Evolutionary conservation across 164 flowering plant species (phyloP).

Genomic region (Litsea cubeba): DNA sequence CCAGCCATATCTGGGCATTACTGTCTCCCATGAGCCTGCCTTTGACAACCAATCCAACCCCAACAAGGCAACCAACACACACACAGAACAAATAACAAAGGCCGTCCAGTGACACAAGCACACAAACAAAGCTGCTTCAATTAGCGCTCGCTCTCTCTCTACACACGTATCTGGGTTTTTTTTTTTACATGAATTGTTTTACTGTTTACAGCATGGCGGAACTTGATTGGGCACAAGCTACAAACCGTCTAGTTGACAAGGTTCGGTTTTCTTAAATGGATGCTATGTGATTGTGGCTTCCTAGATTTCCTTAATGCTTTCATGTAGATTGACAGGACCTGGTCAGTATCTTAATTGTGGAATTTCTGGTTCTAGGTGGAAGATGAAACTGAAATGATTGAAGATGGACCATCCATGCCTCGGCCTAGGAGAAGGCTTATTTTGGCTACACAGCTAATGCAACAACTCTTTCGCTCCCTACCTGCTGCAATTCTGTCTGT

Average conservation of each 20-base stretch:
- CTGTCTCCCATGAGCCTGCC: neutral
- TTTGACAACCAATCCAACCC: neutral
- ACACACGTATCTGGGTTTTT: neutral
- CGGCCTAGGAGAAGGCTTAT: conserved; percentile 63
- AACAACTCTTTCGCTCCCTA: conserved; percentile 57
- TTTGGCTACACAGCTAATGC: conserved; percentile 71
- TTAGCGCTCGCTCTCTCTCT: neutral
- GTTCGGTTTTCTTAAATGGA: conserved; percentile 23
- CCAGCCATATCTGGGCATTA: too few species aligned
- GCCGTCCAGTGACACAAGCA: too few species aligned
- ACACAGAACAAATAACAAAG: neutral
- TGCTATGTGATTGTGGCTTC: neutral
- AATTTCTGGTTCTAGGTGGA: conserved; percentile 39
- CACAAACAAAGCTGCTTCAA: neutral
- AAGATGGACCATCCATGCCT: conserved; percentile 29
- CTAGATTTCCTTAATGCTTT: neutral
- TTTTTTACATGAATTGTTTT: neutral
- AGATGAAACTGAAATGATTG: conserved; percentile 42
- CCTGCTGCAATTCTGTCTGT: conserved; percentile 44
- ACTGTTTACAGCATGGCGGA: conserved; percentile 49
- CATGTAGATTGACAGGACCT: neutral
- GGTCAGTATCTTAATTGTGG: conserved; percentile 6
- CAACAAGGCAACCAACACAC: neutral
- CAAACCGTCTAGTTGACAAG: conserved; percentile 61
- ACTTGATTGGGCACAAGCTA: conserved; percentile 58